Percentiles rank a stretch among this genome's conserved stretches.
Conservation (phyloP, 345 rosid genomes). For the Angophora floribunda region DNA sequence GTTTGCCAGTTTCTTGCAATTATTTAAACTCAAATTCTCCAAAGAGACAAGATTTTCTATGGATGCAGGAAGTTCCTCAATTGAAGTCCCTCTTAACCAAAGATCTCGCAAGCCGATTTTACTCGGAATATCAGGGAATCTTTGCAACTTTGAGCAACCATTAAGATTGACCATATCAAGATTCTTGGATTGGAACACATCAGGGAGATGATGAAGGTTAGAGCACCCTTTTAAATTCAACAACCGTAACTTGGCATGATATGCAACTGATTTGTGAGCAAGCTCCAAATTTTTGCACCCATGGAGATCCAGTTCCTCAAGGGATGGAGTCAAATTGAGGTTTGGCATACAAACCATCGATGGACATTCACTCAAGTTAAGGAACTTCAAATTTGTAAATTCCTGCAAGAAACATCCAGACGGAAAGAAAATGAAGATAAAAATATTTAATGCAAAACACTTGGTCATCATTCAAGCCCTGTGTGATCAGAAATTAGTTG, state of each 20-base stretch:
- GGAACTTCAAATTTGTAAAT: not conserved
- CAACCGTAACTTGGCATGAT: not conserved
- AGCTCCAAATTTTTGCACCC: not conserved
- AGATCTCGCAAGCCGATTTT: not conserved
- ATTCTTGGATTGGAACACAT: not conserved
- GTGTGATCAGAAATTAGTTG: not conserved
- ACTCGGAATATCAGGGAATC: not conserved
- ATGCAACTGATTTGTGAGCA: not conserved
- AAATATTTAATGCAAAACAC: not conserved
- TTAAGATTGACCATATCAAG: not conserved
- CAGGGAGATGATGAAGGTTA: not conserved
- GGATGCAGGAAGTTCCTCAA: not conserved
- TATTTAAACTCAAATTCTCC: not conserved
- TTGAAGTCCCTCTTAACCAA: not conserved
- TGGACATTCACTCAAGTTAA: not conserved
- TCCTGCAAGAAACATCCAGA: not conserved
- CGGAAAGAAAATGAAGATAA: not conserved
- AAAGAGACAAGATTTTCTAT: not conserved
- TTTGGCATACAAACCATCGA: accelerated
- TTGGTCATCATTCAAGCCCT: not conserved
- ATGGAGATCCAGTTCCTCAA: not conserved
- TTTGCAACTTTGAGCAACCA: not conserved
- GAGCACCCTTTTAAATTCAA: not conserved
- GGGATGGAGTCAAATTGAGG: not conserved
- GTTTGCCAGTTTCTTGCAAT: not conserved